phyloP scores from a whole-genome alignment of 768 basidiomycete genomes.

The Russula brevipes region DNA sequence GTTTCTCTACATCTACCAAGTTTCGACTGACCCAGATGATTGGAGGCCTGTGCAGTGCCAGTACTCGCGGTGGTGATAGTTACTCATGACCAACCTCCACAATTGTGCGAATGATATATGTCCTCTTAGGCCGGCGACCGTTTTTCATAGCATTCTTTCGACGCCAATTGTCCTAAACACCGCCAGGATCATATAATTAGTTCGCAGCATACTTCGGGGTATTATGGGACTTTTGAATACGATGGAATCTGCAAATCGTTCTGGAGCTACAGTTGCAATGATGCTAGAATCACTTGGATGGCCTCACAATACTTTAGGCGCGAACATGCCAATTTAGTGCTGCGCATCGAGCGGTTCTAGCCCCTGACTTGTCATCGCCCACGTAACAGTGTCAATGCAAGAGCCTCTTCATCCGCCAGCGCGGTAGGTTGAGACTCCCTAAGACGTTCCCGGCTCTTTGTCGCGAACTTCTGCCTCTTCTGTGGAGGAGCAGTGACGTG shows the following conservation, averaged over 20 bases:
- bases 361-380: constrained; percentile 24
- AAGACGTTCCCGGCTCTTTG: constrained; percentile 16
- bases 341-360: neutral
- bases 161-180: constrained; percentile 21
- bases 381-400: constrained; percentile 58
- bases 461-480: constrained; percentile 32
- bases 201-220: neutral
- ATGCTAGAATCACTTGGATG: too few relatives aligned
- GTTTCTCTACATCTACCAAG: neutral
- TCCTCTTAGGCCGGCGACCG: constrained; percentile 8
- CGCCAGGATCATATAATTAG: neutral
- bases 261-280: too few relatives aligned
- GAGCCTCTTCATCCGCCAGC: constrained; percentile 53
- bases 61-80: constrained; percentile 3
- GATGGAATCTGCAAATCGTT: too few relatives aligned
- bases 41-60: constrained; percentile 1
- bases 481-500: constrained; percentile 30
- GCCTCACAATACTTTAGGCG: too few relatives aligned
- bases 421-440: constrained; percentile 31
- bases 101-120: too few relatives aligned
- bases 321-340: too few relatives aligned
- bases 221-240: neutral
- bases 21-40: neutral
- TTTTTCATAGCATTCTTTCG: constrained; percentile 13
- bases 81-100: too few relatives aligned